These are phyloP conservation scores for Petunia secreta DNA, from an alignment of 257 asterid species.

Conservation along the genomic window DNA sequence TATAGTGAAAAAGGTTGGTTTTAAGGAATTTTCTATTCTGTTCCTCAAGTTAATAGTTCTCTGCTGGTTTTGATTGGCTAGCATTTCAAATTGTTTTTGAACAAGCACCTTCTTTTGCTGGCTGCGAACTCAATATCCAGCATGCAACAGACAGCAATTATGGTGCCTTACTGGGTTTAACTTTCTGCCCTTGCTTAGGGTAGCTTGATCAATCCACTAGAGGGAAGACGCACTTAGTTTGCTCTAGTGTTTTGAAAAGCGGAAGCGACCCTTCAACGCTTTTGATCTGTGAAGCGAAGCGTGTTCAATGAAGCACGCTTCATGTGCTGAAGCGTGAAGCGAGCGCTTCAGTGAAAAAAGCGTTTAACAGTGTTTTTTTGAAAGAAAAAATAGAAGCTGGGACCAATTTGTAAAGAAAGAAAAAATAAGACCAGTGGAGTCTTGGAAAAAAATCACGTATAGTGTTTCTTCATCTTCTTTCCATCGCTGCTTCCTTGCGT, in stretches of 20 bases:
- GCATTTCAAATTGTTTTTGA: neutral
- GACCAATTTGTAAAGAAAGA: no score
- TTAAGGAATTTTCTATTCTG: neutral
- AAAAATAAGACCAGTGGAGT: no score
- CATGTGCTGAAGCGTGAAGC: no score
- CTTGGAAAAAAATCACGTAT: no score
- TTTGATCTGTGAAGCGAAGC: no score
- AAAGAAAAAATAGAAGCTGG: no score
- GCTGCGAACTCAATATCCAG: neutral
- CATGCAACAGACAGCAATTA: neutral
- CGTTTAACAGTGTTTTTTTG: no score
- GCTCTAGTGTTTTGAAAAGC: neutral
- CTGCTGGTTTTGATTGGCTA: neutral
- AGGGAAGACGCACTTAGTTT: neutral
- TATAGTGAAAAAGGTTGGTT: neutral
- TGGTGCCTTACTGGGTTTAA: slow-evolving; percentile 10
- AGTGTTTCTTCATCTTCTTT: no score
- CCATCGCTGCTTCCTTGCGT: no score
- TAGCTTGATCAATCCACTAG: neutral
- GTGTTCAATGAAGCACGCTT: no score
- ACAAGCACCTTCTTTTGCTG: slow-evolving; percentile 13
- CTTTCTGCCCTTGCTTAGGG: neutral
- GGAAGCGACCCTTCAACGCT: no score
- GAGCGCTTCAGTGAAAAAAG: no score
- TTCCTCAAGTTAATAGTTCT: neutral